Evolutionary conservation across 202 grass and related monocot species (phyloP), one percentile per base, ranked within the genome.

Genomic region (Setaria italica): DNA sequence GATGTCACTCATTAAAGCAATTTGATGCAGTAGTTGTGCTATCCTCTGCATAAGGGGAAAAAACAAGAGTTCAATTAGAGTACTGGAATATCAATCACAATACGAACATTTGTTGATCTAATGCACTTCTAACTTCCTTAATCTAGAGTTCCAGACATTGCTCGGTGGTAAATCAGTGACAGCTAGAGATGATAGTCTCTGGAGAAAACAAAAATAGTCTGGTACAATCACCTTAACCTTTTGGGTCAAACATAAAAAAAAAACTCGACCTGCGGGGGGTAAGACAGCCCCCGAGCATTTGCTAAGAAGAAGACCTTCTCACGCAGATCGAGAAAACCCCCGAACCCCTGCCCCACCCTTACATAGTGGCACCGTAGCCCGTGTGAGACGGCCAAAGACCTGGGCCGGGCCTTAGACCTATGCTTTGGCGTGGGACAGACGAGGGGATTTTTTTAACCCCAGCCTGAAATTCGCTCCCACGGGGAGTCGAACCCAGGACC

Each of bases 1-100:
- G 29, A 85, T 77, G 55, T 90, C 89, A 81, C 81, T 87, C 76
- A 85, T 75, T 70, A 87, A 71, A 81, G 81, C 85, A 81, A 87
- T 90, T 87, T 90, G 89, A 85, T 87, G 89, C 47, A 90, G 70
- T 51, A 87, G 85, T 54, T 90, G 88, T 0, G 88, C 85, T 84
- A 87, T 87, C 64, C 89, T 84, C 89, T 90, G 81, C 70, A 58
- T 33, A 75, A 87, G 17, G 1, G 39, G 39, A 6, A 11, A 70
- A 72, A 77, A 13, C 4, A 70, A 79, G 1, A 83, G 67, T 78
- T 16, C 47, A 7, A 51, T 46, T 9, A 67, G 62, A 65, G 72
- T 39, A 10, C 9, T 4, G 32, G 33, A 20, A 56, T 6, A 63
- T 46, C 10, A 71, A 55, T 2, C 42, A 50, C 50, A 4, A 65